Evolutionary conservation across 164 flowering plant genomes (phyloP).

Genomic region (Magnolia officinalis): DNA sequence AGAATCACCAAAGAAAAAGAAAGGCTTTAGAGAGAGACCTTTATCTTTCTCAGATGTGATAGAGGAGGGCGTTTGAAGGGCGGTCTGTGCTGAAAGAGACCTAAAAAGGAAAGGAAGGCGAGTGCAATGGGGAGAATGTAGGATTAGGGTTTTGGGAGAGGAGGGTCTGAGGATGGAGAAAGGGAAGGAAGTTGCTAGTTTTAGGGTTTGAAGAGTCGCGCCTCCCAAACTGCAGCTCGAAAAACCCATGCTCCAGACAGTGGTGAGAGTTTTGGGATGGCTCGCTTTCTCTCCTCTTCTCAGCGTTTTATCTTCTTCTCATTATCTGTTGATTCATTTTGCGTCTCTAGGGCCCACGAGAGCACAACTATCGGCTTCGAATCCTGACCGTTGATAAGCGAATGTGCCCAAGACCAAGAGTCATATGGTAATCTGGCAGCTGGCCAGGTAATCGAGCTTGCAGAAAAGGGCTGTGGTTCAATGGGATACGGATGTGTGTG

Average conservation of each 20-base stretch:
- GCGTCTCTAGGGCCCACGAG: too few relatives aligned
- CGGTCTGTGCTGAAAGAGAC: conserved; percentile 28
- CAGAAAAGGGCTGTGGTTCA: too few relatives aligned
- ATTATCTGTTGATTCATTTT: background rate
- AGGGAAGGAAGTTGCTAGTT: conserved; percentile 24
- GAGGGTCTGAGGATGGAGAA: conserved; percentile 16
- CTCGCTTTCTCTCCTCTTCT: background rate
- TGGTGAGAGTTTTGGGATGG: background rate
- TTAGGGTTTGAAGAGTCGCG: conserved; percentile 37
- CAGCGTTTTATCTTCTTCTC: background rate
- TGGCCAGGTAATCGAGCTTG: too few relatives aligned
- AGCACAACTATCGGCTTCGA: too few relatives aligned
- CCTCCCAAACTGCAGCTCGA: conserved; percentile 24
- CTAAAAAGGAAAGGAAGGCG: conserved; percentile 21
- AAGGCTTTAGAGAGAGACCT: background rate
- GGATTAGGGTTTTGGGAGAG: background rate
- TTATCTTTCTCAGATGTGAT: conserved; percentile 24
- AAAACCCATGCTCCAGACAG: conserved; percentile 31
- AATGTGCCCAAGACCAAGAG: too few relatives aligned
- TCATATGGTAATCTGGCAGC: too few relatives aligned
- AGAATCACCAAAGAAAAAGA: background rate
- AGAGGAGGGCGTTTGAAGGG: conserved; percentile 16
- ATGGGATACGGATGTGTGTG: too few relatives aligned
- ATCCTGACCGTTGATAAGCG: too few relatives aligned
- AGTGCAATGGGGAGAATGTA: conserved; percentile 11